Evolutionary conservation across 306 rosid species (phyloP), one percentile per base, ranked within the genome.

Genomic region (cucumber (Cucumis sativus)): DNA sequence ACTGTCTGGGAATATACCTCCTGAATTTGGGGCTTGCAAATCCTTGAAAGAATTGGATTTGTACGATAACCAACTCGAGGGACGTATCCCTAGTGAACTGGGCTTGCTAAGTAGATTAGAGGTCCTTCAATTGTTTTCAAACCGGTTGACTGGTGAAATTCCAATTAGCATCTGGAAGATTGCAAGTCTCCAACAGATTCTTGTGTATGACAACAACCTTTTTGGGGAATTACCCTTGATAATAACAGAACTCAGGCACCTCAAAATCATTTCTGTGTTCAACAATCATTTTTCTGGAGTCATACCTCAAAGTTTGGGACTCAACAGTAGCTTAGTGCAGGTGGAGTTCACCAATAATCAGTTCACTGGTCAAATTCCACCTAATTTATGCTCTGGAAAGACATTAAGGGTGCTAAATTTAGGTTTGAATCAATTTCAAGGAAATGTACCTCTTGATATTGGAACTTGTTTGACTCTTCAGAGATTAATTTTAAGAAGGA

Each of bases 111-210:
- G 82, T 66, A 17, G 83, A 68, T 77, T 94, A 40, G 20, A 58
- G 57, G 87, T 84, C 39, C 90, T 94, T 75, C 79, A 83, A 52
- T 74, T 92, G 82, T 90, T 85, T 65, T 54, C 80, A 7, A 94
- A 94, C 80, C 80, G 25, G 39, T 79, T 94, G 77, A 84, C 68
- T 0, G 98, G 98, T 33, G 89, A 90, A 82, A 90, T 94, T 83
- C 98, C 98, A 4, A 80, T 80, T 6, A 84, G 91, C 63, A 75
- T 94, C 14, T 94, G 98, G 98, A 94, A 90, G 91, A 92, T 90
- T 81, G 89, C 75, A 55, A 76, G 84, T 66, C 96, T 94, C 52
- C 43, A 85, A 83, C 33, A 84, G 56, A 65, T 94, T 79, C 82
- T 77, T 74, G 82, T 94, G 73, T 90, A 91, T 73, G 82, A 84